phyloP scores from a whole-genome alignment of 805 yeast genomes.

The Starmerella davenportii region DNA sequence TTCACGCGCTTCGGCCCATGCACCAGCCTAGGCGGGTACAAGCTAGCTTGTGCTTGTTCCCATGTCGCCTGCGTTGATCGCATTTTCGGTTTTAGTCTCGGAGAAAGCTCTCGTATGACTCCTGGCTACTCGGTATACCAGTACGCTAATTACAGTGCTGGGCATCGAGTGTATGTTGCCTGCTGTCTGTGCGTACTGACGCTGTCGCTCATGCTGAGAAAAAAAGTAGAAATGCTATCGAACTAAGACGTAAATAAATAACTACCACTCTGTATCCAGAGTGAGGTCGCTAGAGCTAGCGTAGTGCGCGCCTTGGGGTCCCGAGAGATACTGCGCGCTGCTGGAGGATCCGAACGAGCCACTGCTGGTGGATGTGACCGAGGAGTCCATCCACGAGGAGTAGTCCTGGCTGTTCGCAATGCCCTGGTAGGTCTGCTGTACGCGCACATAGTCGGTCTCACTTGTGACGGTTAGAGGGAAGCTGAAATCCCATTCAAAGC shows the following conservation, averaged over 20 bases:
- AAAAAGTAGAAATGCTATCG: too few relatives aligned
- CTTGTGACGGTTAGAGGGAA: conserved; percentile 10
- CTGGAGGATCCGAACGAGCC: conserved; percentile 5
- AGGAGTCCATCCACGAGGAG: conserved; percentile 14
- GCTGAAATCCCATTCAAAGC: conserved; percentile 3
- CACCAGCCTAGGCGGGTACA: too few relatives aligned
- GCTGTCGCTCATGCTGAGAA: too few relatives aligned
- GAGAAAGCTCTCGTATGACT: too few relatives aligned
- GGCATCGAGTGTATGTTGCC: too few relatives aligned
- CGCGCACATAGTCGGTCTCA: conserved; percentile 4
- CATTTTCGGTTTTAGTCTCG: too few relatives aligned
- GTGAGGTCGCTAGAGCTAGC: conserved; percentile 9
- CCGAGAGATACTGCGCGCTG: conserved; percentile 7
- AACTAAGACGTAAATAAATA: background rate
- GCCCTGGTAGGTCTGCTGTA: conserved; percentile 12
- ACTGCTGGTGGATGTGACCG: conserved; percentile 2
- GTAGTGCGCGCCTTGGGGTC: conserved; percentile 10
- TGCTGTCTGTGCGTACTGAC: too few relatives aligned
- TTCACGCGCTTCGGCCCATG: too few relatives aligned
- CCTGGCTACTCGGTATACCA: too few relatives aligned
- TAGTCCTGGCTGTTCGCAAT: conserved; percentile 1
- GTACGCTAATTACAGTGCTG: too few relatives aligned
- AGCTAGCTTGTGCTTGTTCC: too few relatives aligned
- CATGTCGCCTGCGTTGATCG: too few relatives aligned
- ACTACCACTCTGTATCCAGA: conserved; percentile 7